Conservation (phyloP, 495 filamentous ascomycete species). For the Penicillium alfredii region DNA sequence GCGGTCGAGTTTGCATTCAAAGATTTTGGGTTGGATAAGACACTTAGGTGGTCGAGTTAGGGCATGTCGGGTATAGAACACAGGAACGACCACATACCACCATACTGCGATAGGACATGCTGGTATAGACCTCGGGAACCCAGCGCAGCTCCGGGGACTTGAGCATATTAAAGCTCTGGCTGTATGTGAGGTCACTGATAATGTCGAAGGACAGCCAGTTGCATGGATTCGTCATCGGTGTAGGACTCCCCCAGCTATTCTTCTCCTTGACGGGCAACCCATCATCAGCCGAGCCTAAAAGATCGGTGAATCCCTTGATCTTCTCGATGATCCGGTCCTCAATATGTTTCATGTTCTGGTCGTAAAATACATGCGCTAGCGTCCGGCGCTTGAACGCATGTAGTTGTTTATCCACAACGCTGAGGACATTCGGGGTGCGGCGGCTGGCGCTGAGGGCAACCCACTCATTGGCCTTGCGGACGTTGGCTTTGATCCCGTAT, state of each 20-base stretch:
- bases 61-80: not conserved
- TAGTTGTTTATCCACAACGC: slow-evolving; percentile 26
- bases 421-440: slow-evolving; percentile 29
- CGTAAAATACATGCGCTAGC: slow-evolving; percentile 27
- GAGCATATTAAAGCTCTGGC: slow-evolving; percentile 17
- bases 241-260: too few relatives aligned
- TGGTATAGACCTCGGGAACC: slow-evolving; percentile 14
- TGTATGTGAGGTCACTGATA: slow-evolving; percentile 22
- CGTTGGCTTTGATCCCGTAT: slow-evolving; percentile 14
- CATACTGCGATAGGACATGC: slow-evolving; percentile 10
- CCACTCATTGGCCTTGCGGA: slow-evolving; percentile 10
- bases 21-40: slow-evolving; percentile 14
- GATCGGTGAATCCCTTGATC: slow-evolving; percentile 1
- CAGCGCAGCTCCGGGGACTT: slow-evolving; percentile 14
- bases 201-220: slow-evolving; percentile 23
- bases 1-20: slow-evolving; percentile 11
- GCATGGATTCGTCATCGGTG: slow-evolving; percentile 1
- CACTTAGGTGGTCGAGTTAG: too few relatives aligned
- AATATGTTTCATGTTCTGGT: too few relatives aligned
- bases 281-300: slow-evolving; percentile 1
- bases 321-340: slow-evolving; percentile 16
- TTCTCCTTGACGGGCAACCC: too few relatives aligned
- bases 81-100: slow-evolving; percentile 2
- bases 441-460: slow-evolving; percentile 8
- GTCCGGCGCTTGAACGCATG: slow-evolving; percentile 37